These are phyloP conservation scores for Cocos nucifera DNA, from an alignment of 176 grass and related monocot species.

Conservation along the genomic window DNA sequence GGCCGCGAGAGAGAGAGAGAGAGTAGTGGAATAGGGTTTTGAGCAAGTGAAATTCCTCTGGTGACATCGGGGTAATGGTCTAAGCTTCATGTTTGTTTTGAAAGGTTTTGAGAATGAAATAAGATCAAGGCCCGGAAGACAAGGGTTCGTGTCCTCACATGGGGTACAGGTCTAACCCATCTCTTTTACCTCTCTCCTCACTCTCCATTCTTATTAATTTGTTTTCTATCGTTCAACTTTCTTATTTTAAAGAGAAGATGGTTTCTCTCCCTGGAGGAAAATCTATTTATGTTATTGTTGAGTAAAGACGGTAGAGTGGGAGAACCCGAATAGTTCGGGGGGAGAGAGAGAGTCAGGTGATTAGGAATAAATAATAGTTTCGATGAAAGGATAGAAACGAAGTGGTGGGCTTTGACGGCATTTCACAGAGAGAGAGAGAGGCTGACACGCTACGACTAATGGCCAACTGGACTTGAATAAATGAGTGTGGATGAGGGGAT, in stretches of 20 bases:
- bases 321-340: neutral
- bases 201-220: neutral
- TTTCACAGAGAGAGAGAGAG: neutral
- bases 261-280: too few species aligned
- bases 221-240: neutral
- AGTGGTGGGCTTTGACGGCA: too few species aligned
- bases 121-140: slow-evolving; percentile 26
- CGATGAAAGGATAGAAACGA: too few species aligned
- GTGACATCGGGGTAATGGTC: too few species aligned
- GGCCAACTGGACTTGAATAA: too few species aligned
- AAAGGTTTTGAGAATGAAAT: slow-evolving; percentile 25
- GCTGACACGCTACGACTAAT: too few species aligned
- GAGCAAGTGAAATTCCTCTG: too few species aligned
- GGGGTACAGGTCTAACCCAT: neutral
- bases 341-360: neutral
- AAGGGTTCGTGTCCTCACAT: neutral
- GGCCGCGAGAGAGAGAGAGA: neutral
- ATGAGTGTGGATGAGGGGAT: neutral
- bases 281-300: neutral
- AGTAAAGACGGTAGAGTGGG: neutral
- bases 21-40: neutral
- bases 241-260: slow-evolving; percentile 4
- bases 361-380: too few species aligned
- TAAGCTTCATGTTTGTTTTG: neutral
- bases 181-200: neutral